These are phyloP conservation scores for Kwoniella sp. DNA, from an alignment of 768 basidiomycete genomes.

Conservation along the genomic window DNA sequence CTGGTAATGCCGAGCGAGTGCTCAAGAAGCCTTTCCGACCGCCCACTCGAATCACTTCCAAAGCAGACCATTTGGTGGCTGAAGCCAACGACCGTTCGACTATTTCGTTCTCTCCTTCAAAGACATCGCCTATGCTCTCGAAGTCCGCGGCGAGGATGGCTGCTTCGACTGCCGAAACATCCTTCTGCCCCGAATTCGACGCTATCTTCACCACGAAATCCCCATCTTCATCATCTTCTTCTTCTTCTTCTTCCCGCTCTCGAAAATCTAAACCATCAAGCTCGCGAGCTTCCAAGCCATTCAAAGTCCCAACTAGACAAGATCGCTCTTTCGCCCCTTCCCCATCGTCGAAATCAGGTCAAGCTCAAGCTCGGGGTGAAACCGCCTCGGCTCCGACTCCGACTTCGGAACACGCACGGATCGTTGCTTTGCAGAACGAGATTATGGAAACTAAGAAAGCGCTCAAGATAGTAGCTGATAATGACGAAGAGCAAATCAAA, in stretches of 20 bases:
- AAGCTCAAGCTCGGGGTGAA: background rate
- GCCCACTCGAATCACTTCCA: constrained; percentile 22
- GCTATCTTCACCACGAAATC: constrained; percentile 10
- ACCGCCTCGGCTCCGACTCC: no score
- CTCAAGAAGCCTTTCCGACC: constrained; percentile 46
- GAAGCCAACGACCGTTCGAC: background rate
- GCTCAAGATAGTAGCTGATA: constrained; percentile 32
- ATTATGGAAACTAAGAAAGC: constrained; percentile 39
- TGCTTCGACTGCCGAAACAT: background rate
- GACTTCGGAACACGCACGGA: constrained; percentile 11
- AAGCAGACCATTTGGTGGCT: background rate
- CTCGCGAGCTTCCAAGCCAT: constrained; percentile 20
- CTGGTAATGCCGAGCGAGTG: constrained; percentile 28
- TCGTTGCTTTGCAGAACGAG: constrained; percentile 33
- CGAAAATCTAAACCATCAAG: background rate
- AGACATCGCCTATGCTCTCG: no score
- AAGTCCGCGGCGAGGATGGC: background rate
- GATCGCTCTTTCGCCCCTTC: constrained; percentile 26
- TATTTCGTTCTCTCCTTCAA: no score
- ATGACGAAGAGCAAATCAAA: constrained; percentile 36
- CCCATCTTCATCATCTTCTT: no score
- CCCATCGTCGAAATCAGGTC: background rate
- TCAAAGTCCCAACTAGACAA: constrained; percentile 31
- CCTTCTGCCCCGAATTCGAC: background rate
- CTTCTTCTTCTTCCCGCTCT: constrained; percentile 4